Conservation (phyloP, 352 stramenopile species). For the Globisporangium polare region DNA sequence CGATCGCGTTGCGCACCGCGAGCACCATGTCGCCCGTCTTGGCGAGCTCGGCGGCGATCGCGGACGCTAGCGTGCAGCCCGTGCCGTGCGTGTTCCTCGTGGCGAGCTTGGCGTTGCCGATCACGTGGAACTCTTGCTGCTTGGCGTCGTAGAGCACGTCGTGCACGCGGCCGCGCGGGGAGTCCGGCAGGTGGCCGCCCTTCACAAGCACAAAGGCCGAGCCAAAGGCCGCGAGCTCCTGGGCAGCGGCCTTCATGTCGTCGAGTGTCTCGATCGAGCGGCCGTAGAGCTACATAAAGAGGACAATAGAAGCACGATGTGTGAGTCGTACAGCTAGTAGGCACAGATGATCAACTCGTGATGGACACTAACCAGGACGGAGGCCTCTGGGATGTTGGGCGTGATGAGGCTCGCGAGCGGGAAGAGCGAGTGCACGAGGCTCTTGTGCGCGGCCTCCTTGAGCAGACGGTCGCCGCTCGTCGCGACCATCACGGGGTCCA, state of each 20-base stretch:
- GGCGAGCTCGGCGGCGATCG: conserved; percentile 87
- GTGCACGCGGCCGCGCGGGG: conserved; percentile 15
- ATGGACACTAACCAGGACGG: conserved; percentile 59
- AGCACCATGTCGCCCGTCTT: conserved; percentile 35
- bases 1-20: conserved; percentile 30
- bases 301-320: neutral
- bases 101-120: conserved; percentile 30
- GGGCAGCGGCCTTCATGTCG: conserved; percentile 73
- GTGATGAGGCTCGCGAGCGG: conserved; percentile 87
- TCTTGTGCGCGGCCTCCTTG: conserved; percentile 60
- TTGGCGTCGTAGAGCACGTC: conserved; percentile 35
- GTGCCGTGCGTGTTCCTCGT: conserved; percentile 78
- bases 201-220: conserved; percentile 89
- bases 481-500: conserved; percentile 94
- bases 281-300: conserved; percentile 23
- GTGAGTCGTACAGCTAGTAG: neutral
- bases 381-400: conserved; percentile 93
- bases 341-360: neutral
- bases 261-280: conserved; percentile 41
- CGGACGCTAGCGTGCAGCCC: conserved; percentile 91
- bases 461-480: conserved; percentile 86
- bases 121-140: conserved; percentile 21
- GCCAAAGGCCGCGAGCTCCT: conserved; percentile 62
- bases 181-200: conserved; percentile 73
- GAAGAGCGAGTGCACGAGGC: conserved; percentile 81